Percentiles rank a stretch among this genome's conserved stretches.
These are phyloP conservation scores for Volvox africanus DNA, from an alignment of 139 green algal species.

Conservation along the genomic window DNA sequence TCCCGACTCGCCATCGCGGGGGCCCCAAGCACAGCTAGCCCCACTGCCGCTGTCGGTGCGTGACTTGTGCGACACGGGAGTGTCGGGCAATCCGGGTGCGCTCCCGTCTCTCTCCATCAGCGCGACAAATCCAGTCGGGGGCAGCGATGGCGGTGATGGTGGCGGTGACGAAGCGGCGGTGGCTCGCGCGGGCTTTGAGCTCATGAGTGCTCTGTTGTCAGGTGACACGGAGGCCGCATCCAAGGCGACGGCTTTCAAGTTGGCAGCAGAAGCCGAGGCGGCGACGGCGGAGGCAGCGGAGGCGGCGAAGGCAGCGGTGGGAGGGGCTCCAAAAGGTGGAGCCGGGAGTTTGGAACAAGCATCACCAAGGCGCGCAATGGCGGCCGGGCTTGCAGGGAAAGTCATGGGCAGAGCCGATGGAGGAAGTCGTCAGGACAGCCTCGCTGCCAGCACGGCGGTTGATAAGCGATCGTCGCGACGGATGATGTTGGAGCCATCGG, in stretches of 20 bases:
- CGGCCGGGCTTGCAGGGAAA: not conserved
- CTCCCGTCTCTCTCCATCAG: not conserved
- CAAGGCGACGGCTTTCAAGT: not conserved
- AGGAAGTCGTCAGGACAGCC: not conserved
- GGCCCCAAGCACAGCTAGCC: too few species aligned
- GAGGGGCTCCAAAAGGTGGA: too few species aligned
- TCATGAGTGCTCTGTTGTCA: conserved; percentile 31
- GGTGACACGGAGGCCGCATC: not conserved
- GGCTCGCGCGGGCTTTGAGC: not conserved
- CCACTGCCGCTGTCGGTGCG: not conserved
- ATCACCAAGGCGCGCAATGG: not conserved
- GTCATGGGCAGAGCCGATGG: not conserved
- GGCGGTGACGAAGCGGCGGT: not conserved
- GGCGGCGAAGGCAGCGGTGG: not conserved
- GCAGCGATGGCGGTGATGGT: not conserved
- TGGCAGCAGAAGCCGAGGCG: not conserved
- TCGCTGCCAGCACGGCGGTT: too few species aligned
- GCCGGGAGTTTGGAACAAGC: not conserved
- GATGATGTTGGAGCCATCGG: too few species aligned
- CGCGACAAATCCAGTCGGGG: too few species aligned
- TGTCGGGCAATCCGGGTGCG: too few species aligned
- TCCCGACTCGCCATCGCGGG: not conserved
- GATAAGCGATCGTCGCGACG: too few species aligned
- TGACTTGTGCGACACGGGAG: not conserved
- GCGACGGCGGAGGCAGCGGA: not conserved